phyloP scores from a whole-genome alignment of 495 filamentous ascomycete species.

The Venustampulla echinocandica region DNA sequence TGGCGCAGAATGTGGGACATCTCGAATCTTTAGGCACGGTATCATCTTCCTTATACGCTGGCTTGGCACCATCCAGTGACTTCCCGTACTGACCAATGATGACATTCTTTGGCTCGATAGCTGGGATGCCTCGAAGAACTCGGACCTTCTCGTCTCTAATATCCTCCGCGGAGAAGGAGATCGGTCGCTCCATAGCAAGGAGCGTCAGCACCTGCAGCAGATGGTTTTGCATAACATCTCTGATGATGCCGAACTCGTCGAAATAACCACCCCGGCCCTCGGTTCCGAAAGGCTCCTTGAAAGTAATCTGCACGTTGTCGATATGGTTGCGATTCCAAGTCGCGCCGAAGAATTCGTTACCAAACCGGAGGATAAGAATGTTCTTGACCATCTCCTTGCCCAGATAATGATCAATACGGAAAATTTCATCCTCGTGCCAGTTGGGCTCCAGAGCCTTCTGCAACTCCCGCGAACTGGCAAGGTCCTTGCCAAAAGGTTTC shows the following conservation, averaged over 20 bases:
- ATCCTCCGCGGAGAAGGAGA: conserved; percentile 96
- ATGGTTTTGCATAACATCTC: conserved; percentile 98
- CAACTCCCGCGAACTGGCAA: conserved; percentile 85
- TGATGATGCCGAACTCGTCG: conserved; percentile 98
- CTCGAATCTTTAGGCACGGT: conserved; percentile 95
- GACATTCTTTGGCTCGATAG: conserved; percentile 98
- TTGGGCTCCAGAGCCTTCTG: conserved; percentile 93
- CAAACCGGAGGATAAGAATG: conserved; percentile 94
- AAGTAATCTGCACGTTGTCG: conserved; percentile 96
- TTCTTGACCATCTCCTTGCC: conserved; percentile 99
- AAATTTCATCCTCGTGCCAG: conserved; percentile 99
- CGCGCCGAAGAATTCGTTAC: conserved; percentile 97
- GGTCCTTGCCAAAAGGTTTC: conserved; percentile 98
- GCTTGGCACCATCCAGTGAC: conserved; percentile 94
- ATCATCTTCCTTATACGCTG: conserved; percentile 96
- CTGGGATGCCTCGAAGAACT: conserved; percentile 84
- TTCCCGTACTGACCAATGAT: conserved; percentile 99
- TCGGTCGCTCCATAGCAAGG: conserved; percentile 95
- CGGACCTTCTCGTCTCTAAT: conserved; percentile 99
- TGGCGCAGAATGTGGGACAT: conserved; percentile 95
- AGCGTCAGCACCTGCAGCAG: conserved; percentile 92
- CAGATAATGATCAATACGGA: conserved; percentile 98
- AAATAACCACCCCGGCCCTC: conserved; percentile 99
- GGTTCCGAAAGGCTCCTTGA: conserved; percentile 99
- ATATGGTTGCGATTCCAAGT: conserved; percentile 99